Conservation (phyloP, 352 stramenopile genomes). For the Phytophthora multivora region DNA sequence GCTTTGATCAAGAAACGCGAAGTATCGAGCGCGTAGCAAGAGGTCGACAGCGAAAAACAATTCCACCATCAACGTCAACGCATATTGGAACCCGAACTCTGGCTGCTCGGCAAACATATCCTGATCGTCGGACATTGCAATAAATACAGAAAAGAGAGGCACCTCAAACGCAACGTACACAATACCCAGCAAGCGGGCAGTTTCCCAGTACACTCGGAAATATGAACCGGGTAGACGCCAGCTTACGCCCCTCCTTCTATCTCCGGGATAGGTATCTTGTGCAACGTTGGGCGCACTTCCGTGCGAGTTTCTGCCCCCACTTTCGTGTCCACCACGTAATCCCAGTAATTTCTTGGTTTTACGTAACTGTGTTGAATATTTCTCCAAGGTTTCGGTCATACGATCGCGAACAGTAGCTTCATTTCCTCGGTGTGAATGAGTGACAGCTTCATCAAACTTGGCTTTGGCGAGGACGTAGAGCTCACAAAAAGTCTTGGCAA, state of each 20-base stretch:
- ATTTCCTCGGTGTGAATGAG: conserved; percentile 55
- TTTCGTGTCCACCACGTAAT: conserved; percentile 45
- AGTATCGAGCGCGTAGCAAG: conserved; percentile 52
- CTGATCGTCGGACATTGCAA: conserved; percentile 62
- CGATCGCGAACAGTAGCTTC: conserved; percentile 35
- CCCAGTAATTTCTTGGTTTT: conserved; percentile 84
- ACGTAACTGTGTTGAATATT: conserved; percentile 67
- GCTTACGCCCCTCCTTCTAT: conserved; percentile 11
- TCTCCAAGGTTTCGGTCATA: conserved; percentile 60
- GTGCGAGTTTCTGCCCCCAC: conserved; percentile 9
- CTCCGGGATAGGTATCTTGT: neutral
- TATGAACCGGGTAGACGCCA: conserved; percentile 58
- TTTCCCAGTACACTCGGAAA: conserved; percentile 67
- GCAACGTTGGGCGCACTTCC: conserved; percentile 10
- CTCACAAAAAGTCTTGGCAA: conserved; percentile 84
- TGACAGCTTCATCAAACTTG: conserved; percentile 63
- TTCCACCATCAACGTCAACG: conserved; percentile 48
- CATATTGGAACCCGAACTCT: conserved; percentile 40
- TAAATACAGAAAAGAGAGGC: conserved; percentile 75
- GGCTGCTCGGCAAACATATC: conserved; percentile 46
- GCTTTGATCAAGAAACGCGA: conserved; percentile 57
- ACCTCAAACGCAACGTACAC: conserved; percentile 71
- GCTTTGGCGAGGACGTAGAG: conserved; percentile 76
- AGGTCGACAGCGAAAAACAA: conserved; percentile 63
- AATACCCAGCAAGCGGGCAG: conserved; percentile 47